A percentile compares a stretch with the other conserved stretches of the same genome.
Conservation (phyloP, 257 asterid species). For the Lycium ferocissimum region DNA sequence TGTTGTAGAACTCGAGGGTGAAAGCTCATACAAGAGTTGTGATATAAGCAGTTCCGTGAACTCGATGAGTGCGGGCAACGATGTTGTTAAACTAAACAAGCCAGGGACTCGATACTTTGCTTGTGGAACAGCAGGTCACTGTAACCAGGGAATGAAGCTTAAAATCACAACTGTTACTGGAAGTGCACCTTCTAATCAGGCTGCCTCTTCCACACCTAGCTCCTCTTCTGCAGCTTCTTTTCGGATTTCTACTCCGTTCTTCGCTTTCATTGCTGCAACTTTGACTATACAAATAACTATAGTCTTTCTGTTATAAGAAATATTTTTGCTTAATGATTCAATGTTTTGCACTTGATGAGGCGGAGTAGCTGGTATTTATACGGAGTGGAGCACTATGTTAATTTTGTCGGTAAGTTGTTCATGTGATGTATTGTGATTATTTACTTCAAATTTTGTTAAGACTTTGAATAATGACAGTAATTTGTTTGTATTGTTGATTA, state of each 20-base stretch:
- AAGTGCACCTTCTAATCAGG: constrained; percentile 38
- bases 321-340: background rate
- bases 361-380: constrained; percentile 15
- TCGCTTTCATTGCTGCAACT: constrained; percentile 15
- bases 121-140: constrained; percentile 84
- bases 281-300: background rate
- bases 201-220: constrained; percentile 31
- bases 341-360: constrained; percentile 27
- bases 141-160: constrained; percentile 82
- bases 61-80: constrained; percentile 59
- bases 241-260: background rate
- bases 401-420: background rate
- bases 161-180: constrained; percentile 66
- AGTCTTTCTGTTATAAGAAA: background rate
- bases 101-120: constrained; percentile 77
- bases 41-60: constrained; percentile 54
- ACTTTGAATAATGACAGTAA: background rate
- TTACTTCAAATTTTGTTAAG: constrained; percentile 10
- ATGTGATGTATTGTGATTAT: constrained; percentile 1
- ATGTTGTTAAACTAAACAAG: constrained; percentile 66
- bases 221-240: constrained; percentile 40
- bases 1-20: constrained; percentile 66
- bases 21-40: constrained; percentile 73
- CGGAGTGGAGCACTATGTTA: constrained; percentile 3
- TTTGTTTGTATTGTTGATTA: background rate